Evolutionary conservation across 169 alveolate genomes (phyloP), one percentile per base, ranked within the genome.

Genomic region (Plasmodium knowlesi): DNA sequence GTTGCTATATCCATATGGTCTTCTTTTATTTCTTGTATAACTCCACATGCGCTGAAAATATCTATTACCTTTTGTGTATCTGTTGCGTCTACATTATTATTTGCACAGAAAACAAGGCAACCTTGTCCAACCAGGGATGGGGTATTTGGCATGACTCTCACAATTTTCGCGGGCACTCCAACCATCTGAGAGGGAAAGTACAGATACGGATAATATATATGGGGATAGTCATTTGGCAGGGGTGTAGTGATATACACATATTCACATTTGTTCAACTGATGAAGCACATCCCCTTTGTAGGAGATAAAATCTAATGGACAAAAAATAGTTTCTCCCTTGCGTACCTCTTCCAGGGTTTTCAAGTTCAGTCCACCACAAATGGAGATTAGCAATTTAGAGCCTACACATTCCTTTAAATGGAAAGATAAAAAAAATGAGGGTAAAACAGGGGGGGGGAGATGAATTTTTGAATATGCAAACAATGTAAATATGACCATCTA

Each of bases 101-200:
- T 91, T n/a, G 34, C 57, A 82, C 95, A 91, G 34, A 43, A 91
- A 41, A 70, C 83, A 22, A 73, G 83, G n/a, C 85, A 16, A 25
- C 95, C 84, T 71, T 91, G 72, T 50, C 95, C 95, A 28, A 91
- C 90, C 57, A 91, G 61, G 83, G 92, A 81, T 1, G 95, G 92
- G 16, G 95, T 91, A 28, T 91, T 91, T 30, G 95, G 95, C 95
- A 91, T 91, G 32, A 91, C 79, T 78, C 95, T 46, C 67, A 71
- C 95, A 19, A 91, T 82, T 82, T 91, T 91, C 25, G 61, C n/a
- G 10, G 54, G 41, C 0, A 25, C 14, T 6, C 84, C 92, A 22
- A 37, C 71, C 74, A 82, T 46, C 95, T 91, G 46, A 10, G 9
- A 28, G 43, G 43, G 71, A 4, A 84, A 5, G 30, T 46, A 39